Evolutionary conservation across 176 grass and related monocot genomes (phyloP).

Genomic region (Ananas comosus): DNA sequence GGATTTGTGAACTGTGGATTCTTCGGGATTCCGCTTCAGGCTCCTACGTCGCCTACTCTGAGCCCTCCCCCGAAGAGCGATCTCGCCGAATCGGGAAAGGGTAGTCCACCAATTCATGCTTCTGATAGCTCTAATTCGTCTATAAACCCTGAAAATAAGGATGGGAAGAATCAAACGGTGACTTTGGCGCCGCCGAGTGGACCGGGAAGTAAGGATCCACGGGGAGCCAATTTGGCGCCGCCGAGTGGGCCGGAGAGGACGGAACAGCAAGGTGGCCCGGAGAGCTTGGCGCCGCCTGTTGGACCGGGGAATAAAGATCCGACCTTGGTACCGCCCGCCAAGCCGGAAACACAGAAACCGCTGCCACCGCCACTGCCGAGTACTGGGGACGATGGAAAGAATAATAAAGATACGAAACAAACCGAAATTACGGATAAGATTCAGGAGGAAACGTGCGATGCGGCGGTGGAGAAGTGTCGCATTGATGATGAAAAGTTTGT

Average conservation of each 20-base stretch:
- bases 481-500: constrained; percentile 16
- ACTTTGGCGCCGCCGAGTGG: not conserved
- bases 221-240: not conserved
- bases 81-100: not conserved
- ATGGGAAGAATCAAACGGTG: not conserved
- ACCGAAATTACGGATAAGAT: not conserved
- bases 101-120: not conserved
- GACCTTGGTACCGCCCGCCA: constrained; percentile 8
- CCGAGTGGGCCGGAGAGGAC: not conserved
- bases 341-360: constrained; percentile 12
- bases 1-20: not conserved
- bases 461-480: constrained; percentile 11
- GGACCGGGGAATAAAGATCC: constrained; percentile 5
- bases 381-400: constrained; percentile 1
- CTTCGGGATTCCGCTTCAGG: not conserved
- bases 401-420: constrained; percentile 10
- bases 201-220: not conserved
- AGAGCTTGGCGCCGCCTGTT: constrained; percentile 3
- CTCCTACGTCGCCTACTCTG: not conserved
- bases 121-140: not conserved
- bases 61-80: not conserved
- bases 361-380: not conserved
- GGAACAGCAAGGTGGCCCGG: constrained; percentile 2
- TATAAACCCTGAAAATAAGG: not conserved
- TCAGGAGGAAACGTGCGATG: constrained; percentile 9